These are phyloP conservation scores for Myrmaecium sp. DNA, from an alignment of 2,329 filamentous ascomycete species.

Conservation along the genomic window DNA sequence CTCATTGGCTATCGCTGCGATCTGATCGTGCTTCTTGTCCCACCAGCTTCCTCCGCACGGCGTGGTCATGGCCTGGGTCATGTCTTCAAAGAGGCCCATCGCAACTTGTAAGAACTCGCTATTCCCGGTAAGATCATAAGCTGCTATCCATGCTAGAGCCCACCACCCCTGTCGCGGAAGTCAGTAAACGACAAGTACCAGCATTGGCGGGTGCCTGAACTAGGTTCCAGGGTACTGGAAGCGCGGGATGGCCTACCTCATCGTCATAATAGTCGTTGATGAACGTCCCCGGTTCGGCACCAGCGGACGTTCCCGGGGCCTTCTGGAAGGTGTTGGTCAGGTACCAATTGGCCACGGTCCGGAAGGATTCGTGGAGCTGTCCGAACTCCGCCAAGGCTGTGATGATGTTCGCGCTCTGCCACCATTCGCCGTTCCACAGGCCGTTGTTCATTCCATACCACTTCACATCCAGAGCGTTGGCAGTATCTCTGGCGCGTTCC, in stretches of 20 bases:
- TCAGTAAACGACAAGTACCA: no score
- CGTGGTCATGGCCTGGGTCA: conserved; percentile 32
- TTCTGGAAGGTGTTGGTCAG: conserved; percentile 18
- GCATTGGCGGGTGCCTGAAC: no score
- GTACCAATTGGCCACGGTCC: conserved; percentile 12
- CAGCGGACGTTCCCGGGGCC: conserved; percentile 8
- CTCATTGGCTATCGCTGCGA: conserved; percentile 42
- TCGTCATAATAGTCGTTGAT: conserved; percentile 42
- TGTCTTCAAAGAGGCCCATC: conserved; percentile 38
- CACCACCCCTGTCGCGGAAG: no score
- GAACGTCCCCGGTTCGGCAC: no score
- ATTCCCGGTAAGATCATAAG: conserved; percentile 38
- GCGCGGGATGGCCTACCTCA: no score
- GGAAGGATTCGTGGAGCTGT: conserved; percentile 12
- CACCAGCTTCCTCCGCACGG: conserved; percentile 40
- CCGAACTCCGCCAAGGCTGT: conserved; percentile 17
- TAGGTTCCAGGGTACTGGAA: no score
- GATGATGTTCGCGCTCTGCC: conserved; percentile 21
- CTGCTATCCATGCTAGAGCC: conserved; percentile 41
- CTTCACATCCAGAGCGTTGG: conserved; percentile 13
- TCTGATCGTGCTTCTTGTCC: conserved; percentile 35
- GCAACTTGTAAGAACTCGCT: conserved; percentile 37
- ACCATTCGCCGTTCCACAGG: conserved; percentile 19
- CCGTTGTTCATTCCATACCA: conserved; percentile 17
- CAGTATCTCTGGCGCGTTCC: no score